Base-by-base conservation (phyloP, 345 rosid genomes). In the Anacardium occidentale region DNA sequence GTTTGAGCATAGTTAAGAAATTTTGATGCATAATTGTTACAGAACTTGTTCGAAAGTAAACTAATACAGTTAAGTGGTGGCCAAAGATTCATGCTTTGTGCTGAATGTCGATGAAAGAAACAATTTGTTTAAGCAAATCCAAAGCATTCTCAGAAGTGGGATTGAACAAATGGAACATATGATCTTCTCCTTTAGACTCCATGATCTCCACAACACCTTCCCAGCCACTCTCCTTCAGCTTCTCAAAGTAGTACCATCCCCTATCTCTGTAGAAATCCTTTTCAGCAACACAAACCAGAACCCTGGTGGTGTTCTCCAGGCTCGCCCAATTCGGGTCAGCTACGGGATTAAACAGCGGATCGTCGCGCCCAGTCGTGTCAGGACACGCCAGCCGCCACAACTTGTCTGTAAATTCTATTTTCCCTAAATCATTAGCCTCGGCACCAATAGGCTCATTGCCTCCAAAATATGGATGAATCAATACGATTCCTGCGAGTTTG, bases 261-360 rank as follows among this genome's bases (percentile, higher is more conserved):
- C 84, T 83, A 3, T 81, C 76, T 44, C 66, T 80, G 51, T 79
- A 26, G 7, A 6, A 0, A 52, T 88, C 88, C 24, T 77, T 66
- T 66, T 75, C 89, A 0, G 84, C 85, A 15, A 83, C 84, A 56
- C 79, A 66, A 0, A 90, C 83, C 75, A 85, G 24, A 55, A 84
- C 75, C 76, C 52, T 78, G 0, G n/a, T 77, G 25, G 85, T 78
- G n/a, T n/a, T n/a, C 64, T 81, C 83, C 29, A 90, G 50, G 11
- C 71, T 74, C 14, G 59, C 68, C 70, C 88, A 7, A n/a, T 65
- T 54, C 66, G 88, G 67, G 69, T 83, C 86, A 9, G 61, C 65
- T 1, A 25, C 64, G 51, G 85, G 90, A 66, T 89, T 82, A 0
- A 89, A 7, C 74, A 24, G 66, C 15, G 84, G 94, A 42, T 89